A percentile compares a stretch with the other conserved stretches of the same genome.
phyloP scores from a whole-genome alignment of 495 filamentous ascomycete species.

The Tuber aestivum region DNA sequence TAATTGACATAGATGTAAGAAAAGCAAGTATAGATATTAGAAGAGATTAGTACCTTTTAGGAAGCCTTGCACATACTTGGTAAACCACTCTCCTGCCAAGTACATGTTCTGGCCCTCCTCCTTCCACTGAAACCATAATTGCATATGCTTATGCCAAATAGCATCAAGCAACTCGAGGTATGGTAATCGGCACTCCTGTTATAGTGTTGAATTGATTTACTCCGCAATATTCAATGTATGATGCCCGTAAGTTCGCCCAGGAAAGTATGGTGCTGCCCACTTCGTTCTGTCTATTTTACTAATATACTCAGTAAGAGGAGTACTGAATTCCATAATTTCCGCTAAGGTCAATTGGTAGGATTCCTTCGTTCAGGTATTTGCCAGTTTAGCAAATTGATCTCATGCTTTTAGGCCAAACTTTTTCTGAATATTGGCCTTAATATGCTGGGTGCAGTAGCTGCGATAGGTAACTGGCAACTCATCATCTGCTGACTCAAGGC shows the following conservation, averaged over 20 bases:
- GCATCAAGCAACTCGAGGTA: slow-evolving; percentile 7
- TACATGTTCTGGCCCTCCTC: background rate
- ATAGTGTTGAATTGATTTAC: slow-evolving; percentile 9
- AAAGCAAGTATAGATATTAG: background rate
- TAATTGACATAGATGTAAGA: background rate
- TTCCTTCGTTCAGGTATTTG: background rate
- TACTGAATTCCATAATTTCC: background rate
- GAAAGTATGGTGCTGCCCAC: slow-evolving; percentile 8
- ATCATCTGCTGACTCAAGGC: slow-evolving; percentile 1
- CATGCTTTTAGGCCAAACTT: background rate
- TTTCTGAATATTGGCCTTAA: slow-evolving; percentile 12
- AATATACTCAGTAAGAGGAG: background rate
- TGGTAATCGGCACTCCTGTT: slow-evolving; percentile 8
- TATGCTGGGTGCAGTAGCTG: slow-evolving; percentile 10
- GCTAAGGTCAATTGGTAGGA: background rate
- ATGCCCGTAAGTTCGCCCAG: background rate
- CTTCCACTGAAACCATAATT: background rate
- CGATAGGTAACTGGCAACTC: background rate
- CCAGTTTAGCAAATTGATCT: background rate
- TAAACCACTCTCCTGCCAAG: background rate
- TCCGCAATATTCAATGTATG: slow-evolving; percentile 20
- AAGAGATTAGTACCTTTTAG: background rate
- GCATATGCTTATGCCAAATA: slow-evolving; percentile 22
- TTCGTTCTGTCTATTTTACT: background rate
- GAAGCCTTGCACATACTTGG: background rate